Evolutionary conservation across 768 basidiomycete genomes (phyloP), one percentile per base, ranked within the genome.

Genomic region (Boletellus ananas): DNA sequence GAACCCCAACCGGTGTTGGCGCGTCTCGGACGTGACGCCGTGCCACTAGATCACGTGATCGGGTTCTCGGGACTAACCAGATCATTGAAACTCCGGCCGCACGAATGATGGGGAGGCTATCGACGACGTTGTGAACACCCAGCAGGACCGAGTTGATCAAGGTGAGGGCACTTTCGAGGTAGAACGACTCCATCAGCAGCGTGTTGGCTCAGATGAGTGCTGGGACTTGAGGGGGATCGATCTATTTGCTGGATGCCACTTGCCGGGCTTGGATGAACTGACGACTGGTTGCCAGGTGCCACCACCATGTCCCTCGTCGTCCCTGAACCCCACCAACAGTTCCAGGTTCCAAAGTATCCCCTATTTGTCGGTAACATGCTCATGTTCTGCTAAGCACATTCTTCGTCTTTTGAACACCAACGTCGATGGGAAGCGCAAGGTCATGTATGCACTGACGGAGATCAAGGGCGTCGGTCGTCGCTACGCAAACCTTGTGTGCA

Each of bases 381-480:
- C 50, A 59, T 29, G 31, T 13, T 13, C 31, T 31, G 7, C 62
- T 35, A 65, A 97, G 92, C 96, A 98, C 84, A 99, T 99, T 73
- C 77, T 99, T 54, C 96, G 96, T 88, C 84, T 99, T 39, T 79
- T 96, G 62, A 98, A 98, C 81, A 98, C 96, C 71, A 98, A 98
- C 78, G 96, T 99, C 60, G 95, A 98, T 73, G 96, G 96, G 61
- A 94, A 95, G 71, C 86, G 96, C 64, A 99, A 99, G 79, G 88
- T 99, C 73, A 97, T 93, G 90, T 98, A 93, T 72, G 95, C 96
- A 64, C 72, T 98, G 78, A 98, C 96, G 42, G 96, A 99, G 79
- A 99, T 99, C 81, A 98, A 98, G 81, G 96, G 96, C 84, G 96
- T 99, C 54, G 96, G 96, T 65, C 87, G 96, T 58, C 89, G 96